Conservation (phyloP, 768 basidiomycete genomes). For the Gloeostereum incarnatum region DNA sequence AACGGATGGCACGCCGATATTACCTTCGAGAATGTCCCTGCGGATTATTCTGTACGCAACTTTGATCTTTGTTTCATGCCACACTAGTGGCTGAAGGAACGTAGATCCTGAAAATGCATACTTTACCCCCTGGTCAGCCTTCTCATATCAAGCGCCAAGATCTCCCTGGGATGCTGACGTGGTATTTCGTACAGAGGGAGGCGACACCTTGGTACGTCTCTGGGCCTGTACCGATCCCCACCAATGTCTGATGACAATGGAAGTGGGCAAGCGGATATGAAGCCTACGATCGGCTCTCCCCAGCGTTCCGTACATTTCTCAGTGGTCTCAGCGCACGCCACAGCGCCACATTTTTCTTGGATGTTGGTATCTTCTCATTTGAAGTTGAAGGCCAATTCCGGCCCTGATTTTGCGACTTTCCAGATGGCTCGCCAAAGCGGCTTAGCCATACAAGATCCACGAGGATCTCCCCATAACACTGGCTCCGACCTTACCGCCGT, state of each 20-base stretch:
- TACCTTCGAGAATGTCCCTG: constrained; percentile 51
- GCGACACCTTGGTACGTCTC: constrained; percentile 29
- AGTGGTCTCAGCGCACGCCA: constrained; percentile 53
- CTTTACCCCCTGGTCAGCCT: constrained; percentile 22
- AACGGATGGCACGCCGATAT: constrained; percentile 48
- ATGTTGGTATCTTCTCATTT: constrained; percentile 14
- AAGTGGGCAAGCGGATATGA: constrained; percentile 36
- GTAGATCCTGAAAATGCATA: constrained; percentile 31
- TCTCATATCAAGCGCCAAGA: neutral
- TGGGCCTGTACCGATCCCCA: neutral
- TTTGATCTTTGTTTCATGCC: neutral
- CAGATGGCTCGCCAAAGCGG: constrained; percentile 21
- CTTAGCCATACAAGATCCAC: constrained; percentile 23
- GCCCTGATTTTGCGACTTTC: neutral
- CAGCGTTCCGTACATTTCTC: constrained; percentile 40
- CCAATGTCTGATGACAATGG: neutral
- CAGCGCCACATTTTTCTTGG: constrained; percentile 30
- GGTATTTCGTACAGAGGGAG: constrained; percentile 19
- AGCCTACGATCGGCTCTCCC: constrained; percentile 56
- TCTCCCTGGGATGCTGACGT: no score
- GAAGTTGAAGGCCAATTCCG: neutral
- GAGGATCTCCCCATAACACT: constrained; percentile 46
- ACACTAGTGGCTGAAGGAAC: neutral
- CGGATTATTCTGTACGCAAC: constrained; percentile 40
- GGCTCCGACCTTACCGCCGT: constrained; percentile 37